Evolutionary conservation across 345 rosid species (phyloP).

Genomic region (Acer negundo): DNA sequence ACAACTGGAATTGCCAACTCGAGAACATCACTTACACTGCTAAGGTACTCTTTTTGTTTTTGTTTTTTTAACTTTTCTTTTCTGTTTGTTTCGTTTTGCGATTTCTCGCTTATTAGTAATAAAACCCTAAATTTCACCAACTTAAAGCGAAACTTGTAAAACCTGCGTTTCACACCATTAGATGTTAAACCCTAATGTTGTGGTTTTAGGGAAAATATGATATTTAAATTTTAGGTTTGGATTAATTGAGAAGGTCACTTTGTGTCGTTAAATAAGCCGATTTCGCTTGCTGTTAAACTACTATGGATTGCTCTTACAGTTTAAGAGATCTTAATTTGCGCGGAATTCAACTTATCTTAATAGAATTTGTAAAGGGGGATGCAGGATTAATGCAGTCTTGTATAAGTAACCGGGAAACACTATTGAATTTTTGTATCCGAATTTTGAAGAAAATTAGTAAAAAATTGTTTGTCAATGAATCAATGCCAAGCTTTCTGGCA

Average conservation of each 20-base stretch:
- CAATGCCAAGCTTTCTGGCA: not conserved
- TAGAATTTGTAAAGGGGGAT: no score
- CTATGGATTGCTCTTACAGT: not conserved
- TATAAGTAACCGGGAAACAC: no score
- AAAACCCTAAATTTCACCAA: slow-evolving; percentile 31
- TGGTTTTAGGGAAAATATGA: not conserved
- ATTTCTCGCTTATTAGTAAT: not conserved
- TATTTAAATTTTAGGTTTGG: not conserved
- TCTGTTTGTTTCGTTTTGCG: not conserved
- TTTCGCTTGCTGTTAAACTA: not conserved
- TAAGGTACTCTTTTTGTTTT: slow-evolving; percentile 35
- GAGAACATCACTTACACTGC: slow-evolving; percentile 82
- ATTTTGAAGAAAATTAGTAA: not conserved
- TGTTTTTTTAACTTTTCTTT: not conserved
- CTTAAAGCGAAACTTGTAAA: not conserved
- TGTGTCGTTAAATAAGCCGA: no score
- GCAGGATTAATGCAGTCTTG: no score
- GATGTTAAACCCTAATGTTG: not conserved
- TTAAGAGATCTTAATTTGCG: no score
- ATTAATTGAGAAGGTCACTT: not conserved
- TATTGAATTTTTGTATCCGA: no score
- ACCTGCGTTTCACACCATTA: not conserved
- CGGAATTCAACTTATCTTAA: no score
- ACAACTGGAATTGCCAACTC: slow-evolving; percentile 94
- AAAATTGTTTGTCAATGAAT: not conserved